Conservation (phyloP, 2,329 filamentous ascomycete genomes). For the Colletotrichum liriopes region DNA sequence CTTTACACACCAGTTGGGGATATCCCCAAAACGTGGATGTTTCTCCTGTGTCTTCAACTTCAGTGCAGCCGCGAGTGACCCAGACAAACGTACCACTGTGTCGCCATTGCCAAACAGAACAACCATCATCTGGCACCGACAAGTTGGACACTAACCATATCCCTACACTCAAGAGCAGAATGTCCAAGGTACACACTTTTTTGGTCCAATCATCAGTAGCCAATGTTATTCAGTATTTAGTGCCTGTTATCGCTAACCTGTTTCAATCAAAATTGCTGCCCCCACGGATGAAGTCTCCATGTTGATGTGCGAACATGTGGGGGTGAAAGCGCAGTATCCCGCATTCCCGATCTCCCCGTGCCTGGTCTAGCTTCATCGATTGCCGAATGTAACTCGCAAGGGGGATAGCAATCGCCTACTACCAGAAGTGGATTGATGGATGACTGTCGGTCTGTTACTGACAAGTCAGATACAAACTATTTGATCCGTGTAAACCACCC, state of each 20-base stretch:
- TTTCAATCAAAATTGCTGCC: neutral
- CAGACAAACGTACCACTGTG: too few relatives aligned
- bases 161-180: neutral
- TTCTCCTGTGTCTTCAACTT: too few relatives aligned
- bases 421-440: neutral
- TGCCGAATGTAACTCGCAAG: neutral
- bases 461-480: neutral
- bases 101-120: too few relatives aligned
- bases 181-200: neutral
- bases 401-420: neutral
- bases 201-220: neutral
- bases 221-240: neutral
- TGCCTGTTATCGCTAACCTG: neutral
- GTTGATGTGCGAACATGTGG: neutral
- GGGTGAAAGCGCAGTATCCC: neutral
- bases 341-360: neutral
- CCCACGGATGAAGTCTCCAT: neutral
- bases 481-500: neutral
- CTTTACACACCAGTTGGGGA: too few relatives aligned
- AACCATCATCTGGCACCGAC: too few relatives aligned
- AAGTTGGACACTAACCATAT: too few relatives aligned
- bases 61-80: too few relatives aligned
- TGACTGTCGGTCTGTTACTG: neutral
- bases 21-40: too few relatives aligned
- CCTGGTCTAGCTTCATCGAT: neutral